These are phyloP conservation scores for Phanerochaete carnosa DNA, from an alignment of 768 basidiomycete genomes.

Conservation along the genomic window DNA sequence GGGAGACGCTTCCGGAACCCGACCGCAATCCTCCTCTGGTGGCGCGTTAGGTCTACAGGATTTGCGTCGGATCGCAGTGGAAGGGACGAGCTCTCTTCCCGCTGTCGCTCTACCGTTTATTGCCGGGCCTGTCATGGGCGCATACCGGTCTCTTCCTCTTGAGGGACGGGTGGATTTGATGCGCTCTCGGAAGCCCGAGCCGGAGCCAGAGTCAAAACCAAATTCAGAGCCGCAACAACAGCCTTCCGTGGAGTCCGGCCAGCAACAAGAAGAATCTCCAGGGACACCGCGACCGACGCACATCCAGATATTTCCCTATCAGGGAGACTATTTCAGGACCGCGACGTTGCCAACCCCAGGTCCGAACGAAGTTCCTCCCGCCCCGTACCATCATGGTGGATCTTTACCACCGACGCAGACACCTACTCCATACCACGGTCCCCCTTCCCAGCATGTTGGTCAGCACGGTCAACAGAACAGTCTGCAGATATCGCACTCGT, in stretches of 20 bases:
- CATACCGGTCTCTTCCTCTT: slow-evolving; percentile 79
- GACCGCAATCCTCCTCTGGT: slow-evolving; percentile 20
- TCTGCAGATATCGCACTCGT: slow-evolving; percentile 4
- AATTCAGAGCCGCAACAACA: slow-evolving; percentile 7
- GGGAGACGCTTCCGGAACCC: slow-evolving; percentile 16
- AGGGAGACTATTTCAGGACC: slow-evolving; percentile 32
- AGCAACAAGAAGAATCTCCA: background rate
- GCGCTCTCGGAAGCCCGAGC: slow-evolving; percentile 40
- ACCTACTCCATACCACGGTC: slow-evolving; percentile 15
- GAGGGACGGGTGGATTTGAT: slow-evolving; percentile 89
- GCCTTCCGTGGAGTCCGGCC: background rate
- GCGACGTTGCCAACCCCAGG: slow-evolving; percentile 59
- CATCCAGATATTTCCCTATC: slow-evolving; percentile 23
- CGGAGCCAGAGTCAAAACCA: background rate
- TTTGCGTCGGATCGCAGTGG: slow-evolving; percentile 57
- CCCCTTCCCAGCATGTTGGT: background rate
- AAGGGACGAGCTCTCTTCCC: slow-evolving; percentile 39
- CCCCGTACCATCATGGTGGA: slow-evolving; percentile 45
- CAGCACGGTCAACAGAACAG: background rate
- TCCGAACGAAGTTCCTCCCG: slow-evolving; percentile 57
- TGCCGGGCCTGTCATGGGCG: slow-evolving; percentile 48
- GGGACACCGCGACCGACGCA: slow-evolving; percentile 19
- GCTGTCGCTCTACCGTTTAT: background rate
- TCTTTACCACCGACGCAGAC: slow-evolving; percentile 24
- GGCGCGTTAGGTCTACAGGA: slow-evolving; percentile 58